phyloP scores from a whole-genome alignment of 768 basidiomycete genomes.

The Pulveroboletus ravenelii region DNA sequence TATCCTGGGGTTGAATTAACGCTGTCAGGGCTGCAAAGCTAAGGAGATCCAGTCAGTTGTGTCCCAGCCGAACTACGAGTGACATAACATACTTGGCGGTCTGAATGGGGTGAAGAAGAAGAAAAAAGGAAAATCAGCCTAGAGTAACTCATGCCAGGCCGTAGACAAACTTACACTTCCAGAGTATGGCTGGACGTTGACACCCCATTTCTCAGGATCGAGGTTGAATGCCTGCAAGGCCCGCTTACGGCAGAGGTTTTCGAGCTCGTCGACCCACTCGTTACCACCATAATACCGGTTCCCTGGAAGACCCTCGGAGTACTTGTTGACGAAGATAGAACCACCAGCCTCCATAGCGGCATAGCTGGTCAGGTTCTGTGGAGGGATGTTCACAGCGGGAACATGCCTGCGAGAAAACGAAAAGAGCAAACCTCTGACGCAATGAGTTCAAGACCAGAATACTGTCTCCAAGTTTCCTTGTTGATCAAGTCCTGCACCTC shows the following conservation, averaged over 20 bases:
- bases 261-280: conserved; percentile 96
- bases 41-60: conserved; percentile 10
- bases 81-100: conserved; percentile 74
- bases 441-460: conserved; percentile 95
- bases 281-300: conserved; percentile 98
- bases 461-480: conserved; percentile 98
- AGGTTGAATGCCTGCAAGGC: conserved; percentile 96
- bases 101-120: conserved; percentile 32
- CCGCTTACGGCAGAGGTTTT: conserved; percentile 90
- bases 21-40: conserved; percentile 98
- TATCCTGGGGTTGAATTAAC: conserved; percentile 93
- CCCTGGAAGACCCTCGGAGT: conserved; percentile 98
- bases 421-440: conserved; percentile 79
- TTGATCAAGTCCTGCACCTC: conserved; percentile 97
- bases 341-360: conserved; percentile 98
- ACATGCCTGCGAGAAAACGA: background rate
- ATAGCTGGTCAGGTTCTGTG: conserved; percentile 89
- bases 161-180: conserved; percentile 60
- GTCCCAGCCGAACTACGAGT: background rate
- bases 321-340: conserved; percentile 98
- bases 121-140: conserved; percentile 11
- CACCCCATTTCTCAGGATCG: conserved; percentile 90
- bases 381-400: background rate
- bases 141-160: background rate
- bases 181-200: conserved; percentile 99